These are phyloP conservation scores for Botrytis galanthina DNA, from an alignment of 2,329 filamentous ascomycete genomes.

Conservation along the genomic window DNA sequence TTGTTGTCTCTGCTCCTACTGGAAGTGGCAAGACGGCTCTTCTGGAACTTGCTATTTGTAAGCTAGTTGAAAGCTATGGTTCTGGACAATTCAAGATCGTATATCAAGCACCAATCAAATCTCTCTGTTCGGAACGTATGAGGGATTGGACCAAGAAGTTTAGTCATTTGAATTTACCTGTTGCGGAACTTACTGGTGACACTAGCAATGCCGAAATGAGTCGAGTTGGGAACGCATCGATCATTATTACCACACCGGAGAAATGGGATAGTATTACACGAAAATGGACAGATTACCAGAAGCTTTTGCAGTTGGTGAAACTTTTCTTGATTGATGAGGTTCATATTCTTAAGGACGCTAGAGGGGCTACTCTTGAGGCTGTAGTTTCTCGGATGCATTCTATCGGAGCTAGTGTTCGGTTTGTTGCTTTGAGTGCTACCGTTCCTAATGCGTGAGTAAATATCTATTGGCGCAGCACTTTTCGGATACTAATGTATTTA, in stretches of 20 bases:
- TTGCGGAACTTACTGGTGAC: slow-evolving; percentile 79
- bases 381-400: slow-evolving; percentile 88
- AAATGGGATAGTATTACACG: slow-evolving; percentile 90
- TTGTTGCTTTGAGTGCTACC: slow-evolving; percentile 79
- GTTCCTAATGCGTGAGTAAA: slow-evolving; percentile 64
- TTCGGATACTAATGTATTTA: background rate
- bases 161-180: slow-evolving; percentile 61
- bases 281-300: slow-evolving; percentile 80
- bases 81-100: slow-evolving; percentile 72
- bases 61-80: slow-evolving; percentile 56
- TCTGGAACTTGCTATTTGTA: slow-evolving; percentile 79
- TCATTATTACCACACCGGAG: slow-evolving; percentile 85
- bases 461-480: no score
- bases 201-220: slow-evolving; percentile 65
- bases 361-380: slow-evolving; percentile 77
- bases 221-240: slow-evolving; percentile 69
- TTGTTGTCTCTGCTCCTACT: slow-evolving; percentile 78
- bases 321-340: slow-evolving; percentile 86
- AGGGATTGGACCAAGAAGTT: slow-evolving; percentile 80
- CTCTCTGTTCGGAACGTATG: slow-evolving; percentile 73
- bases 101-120: slow-evolving; percentile 83
- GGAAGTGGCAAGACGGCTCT: slow-evolving; percentile 83
- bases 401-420: slow-evolving; percentile 70
- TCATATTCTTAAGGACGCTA: slow-evolving; percentile 76
- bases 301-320: slow-evolving; percentile 70